Evolutionary conservation across 345 rosid species (phyloP).

Genomic region (Erucastrum elatum): DNA sequence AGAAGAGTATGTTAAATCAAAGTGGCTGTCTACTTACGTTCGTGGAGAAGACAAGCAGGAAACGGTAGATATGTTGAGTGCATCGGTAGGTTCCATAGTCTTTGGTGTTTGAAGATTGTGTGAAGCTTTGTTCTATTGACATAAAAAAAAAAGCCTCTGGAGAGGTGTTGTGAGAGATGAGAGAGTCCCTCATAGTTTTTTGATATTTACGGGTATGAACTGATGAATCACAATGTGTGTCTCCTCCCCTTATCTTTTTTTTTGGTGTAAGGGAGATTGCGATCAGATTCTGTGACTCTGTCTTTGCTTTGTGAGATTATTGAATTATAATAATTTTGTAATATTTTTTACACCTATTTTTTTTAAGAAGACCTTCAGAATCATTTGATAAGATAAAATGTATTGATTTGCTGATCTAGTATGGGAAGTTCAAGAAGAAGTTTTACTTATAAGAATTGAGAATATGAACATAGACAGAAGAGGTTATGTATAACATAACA

Average conservation of each 20-base stretch:
- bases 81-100: conserved; percentile 24
- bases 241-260: conserved; percentile 19
- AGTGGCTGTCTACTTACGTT: conserved; percentile 70
- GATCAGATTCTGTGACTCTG: conserved; percentile 9
- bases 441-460: not conserved
- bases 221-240: conserved; percentile 13
- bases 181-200: conserved; percentile 28
- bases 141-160: conserved; percentile 1
- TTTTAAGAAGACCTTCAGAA: not conserved
- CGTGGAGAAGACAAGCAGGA: conserved; percentile 32
- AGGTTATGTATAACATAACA: not conserved
- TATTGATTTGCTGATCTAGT: not conserved
- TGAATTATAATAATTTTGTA: not conserved
- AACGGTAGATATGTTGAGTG: conserved; percentile 10
- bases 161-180: conserved; percentile 21
- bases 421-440: not conserved
- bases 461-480: not conserved
- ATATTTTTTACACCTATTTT: not conserved
- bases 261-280: conserved; percentile 30
- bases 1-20: conserved; percentile 71
- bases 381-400: not conserved
- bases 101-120: conserved; percentile 23
- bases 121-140: conserved; percentile 1
- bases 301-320: not conserved
- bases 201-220: conserved; percentile 27